Conservation (phyloP, 2,329 filamentous ascomycete species). For the Aspergillus nomiae region DNA sequence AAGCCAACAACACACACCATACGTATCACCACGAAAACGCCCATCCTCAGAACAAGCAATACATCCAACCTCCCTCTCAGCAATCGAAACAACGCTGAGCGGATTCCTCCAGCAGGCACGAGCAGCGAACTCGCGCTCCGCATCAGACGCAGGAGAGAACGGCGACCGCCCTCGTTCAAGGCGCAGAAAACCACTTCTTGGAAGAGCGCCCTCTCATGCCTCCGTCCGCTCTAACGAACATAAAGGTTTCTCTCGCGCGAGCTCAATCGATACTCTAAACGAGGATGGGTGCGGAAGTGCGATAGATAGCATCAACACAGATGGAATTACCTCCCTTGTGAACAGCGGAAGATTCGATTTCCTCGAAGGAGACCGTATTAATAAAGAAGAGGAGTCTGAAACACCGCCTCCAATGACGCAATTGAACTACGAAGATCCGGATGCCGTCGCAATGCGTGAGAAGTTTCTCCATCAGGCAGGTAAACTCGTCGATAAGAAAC, state of each 20-base stretch:
- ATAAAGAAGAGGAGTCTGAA: slow-evolving; percentile 35
- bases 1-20: not conserved
- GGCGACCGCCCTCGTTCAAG: slow-evolving; percentile 24
- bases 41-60: slow-evolving; percentile 16
- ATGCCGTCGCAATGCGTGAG: slow-evolving; percentile 59
- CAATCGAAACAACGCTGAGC: slow-evolving; percentile 41
- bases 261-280: slow-evolving; percentile 54
- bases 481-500: slow-evolving; percentile 43
- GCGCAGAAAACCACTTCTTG: slow-evolving; percentile 42
- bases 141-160: slow-evolving; percentile 22
- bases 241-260: slow-evolving; percentile 43
- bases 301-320: slow-evolving; percentile 32
- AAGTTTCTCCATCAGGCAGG: slow-evolving; percentile 51
- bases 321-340: slow-evolving; percentile 34
- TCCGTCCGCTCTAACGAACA: slow-evolving; percentile 31
- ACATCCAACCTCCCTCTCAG: slow-evolving; percentile 25
- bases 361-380: slow-evolving; percentile 21
- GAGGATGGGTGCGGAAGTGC: slow-evolving; percentile 43
- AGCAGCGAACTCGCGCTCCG: slow-evolving; percentile 32
- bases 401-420: slow-evolving; percentile 49
- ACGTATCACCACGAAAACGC: slow-evolving; percentile 18
- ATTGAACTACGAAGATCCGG: slow-evolving; percentile 51
- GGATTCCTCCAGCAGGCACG: slow-evolving; percentile 45
- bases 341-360: slow-evolving; percentile 37
- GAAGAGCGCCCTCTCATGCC: slow-evolving; percentile 44